These are phyloP conservation scores for Datura wrightii DNA, from an alignment of 257 asterid genomes.

Conservation along the genomic window DNA sequence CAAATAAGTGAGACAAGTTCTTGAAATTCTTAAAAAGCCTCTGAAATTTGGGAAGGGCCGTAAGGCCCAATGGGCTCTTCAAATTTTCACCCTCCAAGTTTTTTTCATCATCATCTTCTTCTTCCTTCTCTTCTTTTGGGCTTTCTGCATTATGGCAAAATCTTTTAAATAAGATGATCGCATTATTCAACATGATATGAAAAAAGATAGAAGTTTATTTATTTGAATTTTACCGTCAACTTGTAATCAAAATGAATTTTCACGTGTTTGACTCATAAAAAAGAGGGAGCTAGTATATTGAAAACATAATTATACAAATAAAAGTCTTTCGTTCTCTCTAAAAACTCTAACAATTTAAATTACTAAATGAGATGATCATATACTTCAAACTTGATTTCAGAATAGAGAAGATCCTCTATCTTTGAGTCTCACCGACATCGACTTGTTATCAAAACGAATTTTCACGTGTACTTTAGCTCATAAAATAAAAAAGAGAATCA, in stretches of 20 bases:
- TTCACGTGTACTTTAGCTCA: neutral
- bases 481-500: neutral
- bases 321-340: neutral
- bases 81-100: constrained; percentile 23
- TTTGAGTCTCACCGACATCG: neutral
- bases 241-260: neutral
- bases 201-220: neutral
- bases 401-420: neutral
- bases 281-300: neutral
- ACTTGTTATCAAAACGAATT: neutral
- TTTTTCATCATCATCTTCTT: constrained; percentile 21
- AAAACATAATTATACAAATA: neutral
- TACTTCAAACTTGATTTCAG: neutral
- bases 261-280: neutral
- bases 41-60: constrained; percentile 40
- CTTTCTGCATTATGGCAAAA: constrained; percentile 22
- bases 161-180: neutral
- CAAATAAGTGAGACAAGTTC: constrained; percentile 40
- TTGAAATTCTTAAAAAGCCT: constrained; percentile 39
- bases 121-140: constrained; percentile 36
- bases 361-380: neutral
- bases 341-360: neutral
- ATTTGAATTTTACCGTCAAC: neutral
- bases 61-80: constrained; percentile 31
- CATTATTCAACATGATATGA: fast-evolving